A percentile compares a stretch with the other conserved stretches of the same genome.
These are phyloP conservation scores for Mucor indicus DNA, from an alignment of 371 early-diverging fungal genomes.

Conservation along the genomic window DNA sequence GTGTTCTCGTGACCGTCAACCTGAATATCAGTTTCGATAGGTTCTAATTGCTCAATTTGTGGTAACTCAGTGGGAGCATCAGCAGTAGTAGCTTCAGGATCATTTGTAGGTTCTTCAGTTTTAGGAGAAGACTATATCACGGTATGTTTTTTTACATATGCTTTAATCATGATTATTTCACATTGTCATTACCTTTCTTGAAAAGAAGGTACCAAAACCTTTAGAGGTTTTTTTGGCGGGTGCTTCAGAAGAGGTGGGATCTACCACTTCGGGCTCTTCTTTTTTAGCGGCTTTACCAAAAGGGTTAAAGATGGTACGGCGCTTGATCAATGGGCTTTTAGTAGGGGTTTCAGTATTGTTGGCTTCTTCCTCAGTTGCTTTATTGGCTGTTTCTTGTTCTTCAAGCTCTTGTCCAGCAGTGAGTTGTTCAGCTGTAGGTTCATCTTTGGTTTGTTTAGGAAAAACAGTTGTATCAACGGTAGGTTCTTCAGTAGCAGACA, in stretches of 20 bases:
- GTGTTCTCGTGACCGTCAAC: conserved; percentile 5
- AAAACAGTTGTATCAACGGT: too few species aligned
- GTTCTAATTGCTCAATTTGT: conserved; percentile 20
- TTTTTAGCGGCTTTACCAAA: conserved; percentile 25
- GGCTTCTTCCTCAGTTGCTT: conserved; percentile 1
- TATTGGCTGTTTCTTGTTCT: too few species aligned
- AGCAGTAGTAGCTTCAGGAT: conserved; percentile 1
- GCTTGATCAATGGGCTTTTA: conserved; percentile 17
- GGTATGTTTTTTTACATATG: background rate
- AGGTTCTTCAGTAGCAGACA: too few species aligned
- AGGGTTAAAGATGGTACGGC: conserved; percentile 28
- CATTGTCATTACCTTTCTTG: conserved; percentile 26
- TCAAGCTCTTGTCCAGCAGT: too few species aligned
- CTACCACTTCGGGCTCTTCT: conserved; percentile 4
- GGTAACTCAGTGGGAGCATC: conserved; percentile 16
- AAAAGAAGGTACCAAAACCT: conserved; percentile 18
- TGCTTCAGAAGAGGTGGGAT: conserved; percentile 8
- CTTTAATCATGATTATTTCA: too few species aligned
- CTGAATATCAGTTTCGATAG: conserved; percentile 16
- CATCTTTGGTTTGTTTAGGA: background rate
- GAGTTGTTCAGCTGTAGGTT: background rate
- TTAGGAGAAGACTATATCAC: conserved; percentile 15
- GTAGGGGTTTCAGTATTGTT: background rate
- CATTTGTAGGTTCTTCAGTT: conserved; percentile 6
- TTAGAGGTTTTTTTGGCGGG: conserved; percentile 14